phyloP scores from a whole-genome alignment of 768 basidiomycete genomes.

The Psilocybe cubensis region DNA sequence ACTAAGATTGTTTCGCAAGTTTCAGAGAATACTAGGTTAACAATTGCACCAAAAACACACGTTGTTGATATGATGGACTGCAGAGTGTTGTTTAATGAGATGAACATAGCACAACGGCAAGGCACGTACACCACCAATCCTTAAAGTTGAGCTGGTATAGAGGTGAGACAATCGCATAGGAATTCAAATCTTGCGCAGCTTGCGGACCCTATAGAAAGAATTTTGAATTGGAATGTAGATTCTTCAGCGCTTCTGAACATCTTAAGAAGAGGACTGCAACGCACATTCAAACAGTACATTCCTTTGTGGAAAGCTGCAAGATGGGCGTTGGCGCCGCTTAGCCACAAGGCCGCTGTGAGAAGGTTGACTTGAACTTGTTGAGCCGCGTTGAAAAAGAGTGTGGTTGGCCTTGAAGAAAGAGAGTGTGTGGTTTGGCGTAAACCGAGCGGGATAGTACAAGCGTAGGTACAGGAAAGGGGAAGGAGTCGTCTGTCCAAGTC shows the following conservation, averaged over 20 bases:
- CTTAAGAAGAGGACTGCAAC: slow-evolving; percentile 11
- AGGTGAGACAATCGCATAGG: slow-evolving; percentile 40
- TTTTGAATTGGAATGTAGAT: not conserved
- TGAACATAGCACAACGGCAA: not conserved
- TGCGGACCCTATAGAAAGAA: slow-evolving; percentile 13
- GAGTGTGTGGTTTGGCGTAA: too few species aligned
- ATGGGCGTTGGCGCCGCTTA: slow-evolving; percentile 37
- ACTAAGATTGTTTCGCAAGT: slow-evolving; percentile 31
- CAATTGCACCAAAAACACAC: slow-evolving; percentile 26
- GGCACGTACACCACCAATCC: slow-evolving; percentile 50
- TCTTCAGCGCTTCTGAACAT: not conserved
- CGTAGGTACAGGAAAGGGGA: slow-evolving; percentile 10
- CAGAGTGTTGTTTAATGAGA: slow-evolving; percentile 7
- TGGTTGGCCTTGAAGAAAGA: too few species aligned
- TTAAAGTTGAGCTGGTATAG: slow-evolving; percentile 43
- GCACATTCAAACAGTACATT: slow-evolving; percentile 52
- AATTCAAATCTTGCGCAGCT: slow-evolving; percentile 39
- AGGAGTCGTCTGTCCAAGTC: too few species aligned
- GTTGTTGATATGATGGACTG: slow-evolving; percentile 40
- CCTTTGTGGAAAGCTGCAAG: slow-evolving; percentile 43
- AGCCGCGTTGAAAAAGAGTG: too few species aligned
- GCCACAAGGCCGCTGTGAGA: slow-evolving; percentile 15
- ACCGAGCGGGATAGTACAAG: slow-evolving; percentile 13
- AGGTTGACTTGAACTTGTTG: too few species aligned
- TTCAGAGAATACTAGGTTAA: not conserved